Base-by-base conservation (phyloP, 441 rosid genomes). In the Eruca vesicaria region DNA sequence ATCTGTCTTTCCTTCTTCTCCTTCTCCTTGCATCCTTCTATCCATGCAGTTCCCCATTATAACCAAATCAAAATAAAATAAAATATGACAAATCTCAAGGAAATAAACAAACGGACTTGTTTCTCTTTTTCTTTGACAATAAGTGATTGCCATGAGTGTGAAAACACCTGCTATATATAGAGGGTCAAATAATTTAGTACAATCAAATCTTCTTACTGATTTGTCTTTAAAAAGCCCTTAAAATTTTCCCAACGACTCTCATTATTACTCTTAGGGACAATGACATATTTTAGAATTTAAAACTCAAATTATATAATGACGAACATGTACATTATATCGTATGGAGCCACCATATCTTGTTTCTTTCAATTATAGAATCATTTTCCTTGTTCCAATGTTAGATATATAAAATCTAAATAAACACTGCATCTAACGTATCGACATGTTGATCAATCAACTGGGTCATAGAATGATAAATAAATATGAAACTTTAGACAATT, bases 1-100 rank as follows among this genome's bases (percentile, higher is more conserved):
- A 21, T 79, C 78, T 48, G 18, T 75, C 10, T 66, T 68, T 48
- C 48, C 79, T 57, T 73, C 86, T 56, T 74, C 82, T 10, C 38
- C 41, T 56, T 57, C 76, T 26, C 73, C 65, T 63, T 36, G 50
- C 63, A 33, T 65, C 72, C 80, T 71, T 32, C 73, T 50, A 69
- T 76, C 80, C 66, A 86, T 65, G 84, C 98, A 90, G 67, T 93
- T 90, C 26, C 98, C 98, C 98, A 90, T 92, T 50, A 28, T 60
- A 16, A 50, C 56, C 48, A 5, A 56, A 43, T 5, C 6, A 19
- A 19, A 18, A 45, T 6, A 52, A 21, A 18, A 66, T 6, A 45
- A 14, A 21, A 35, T 4, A 50, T 65, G 32, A 57, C 31, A 68
- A 62, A 43, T 28, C 50, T 72, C 50, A 52, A 78, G 29, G 41